Evolutionary conservation across 2,329 filamentous ascomycete genomes (phyloP).

Genomic region (Neofusicoccum umdonicola): DNA sequence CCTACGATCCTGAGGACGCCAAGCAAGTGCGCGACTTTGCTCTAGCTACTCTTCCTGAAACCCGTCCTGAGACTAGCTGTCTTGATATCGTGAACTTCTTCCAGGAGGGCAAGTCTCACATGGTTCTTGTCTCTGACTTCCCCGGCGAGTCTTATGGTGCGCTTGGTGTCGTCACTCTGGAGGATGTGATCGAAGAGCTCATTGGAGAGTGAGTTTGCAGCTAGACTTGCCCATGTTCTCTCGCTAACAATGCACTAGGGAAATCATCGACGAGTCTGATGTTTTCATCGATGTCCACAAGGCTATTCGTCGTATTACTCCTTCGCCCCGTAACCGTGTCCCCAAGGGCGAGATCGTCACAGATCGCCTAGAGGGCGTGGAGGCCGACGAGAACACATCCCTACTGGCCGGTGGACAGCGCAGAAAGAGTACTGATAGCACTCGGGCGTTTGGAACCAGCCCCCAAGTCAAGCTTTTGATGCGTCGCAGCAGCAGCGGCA

Average conservation of each 20-base stretch:
- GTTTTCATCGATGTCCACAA: constrained; percentile 99
- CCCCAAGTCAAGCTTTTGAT: constrained; percentile 43
- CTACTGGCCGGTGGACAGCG: constrained; percentile 15
- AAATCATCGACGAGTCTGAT: constrained; percentile 98
- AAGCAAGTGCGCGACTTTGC: constrained; percentile 86
- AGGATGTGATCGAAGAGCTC: constrained; percentile 97
- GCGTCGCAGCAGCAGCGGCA: constrained; percentile 46
- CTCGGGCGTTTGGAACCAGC: constrained; percentile 28
- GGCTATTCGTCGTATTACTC: constrained; percentile 84
- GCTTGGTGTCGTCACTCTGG: constrained; percentile 88
- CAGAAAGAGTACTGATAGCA: constrained; percentile 12
- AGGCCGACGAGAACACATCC: constrained; percentile 23
- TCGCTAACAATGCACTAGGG: constrained; percentile 52
- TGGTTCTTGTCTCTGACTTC: constrained; percentile 90
- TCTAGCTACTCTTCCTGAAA: constrained; percentile 91
- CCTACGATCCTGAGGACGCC: constrained; percentile 92
- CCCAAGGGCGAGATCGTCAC: constrained; percentile 55
- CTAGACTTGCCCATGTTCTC: background rate
- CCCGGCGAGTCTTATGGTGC: constrained; percentile 91
- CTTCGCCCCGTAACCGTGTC: constrained; percentile 76
- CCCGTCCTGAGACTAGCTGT: constrained; percentile 90
- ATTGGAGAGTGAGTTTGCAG: constrained; percentile 79
- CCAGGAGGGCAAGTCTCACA: constrained; percentile 98
- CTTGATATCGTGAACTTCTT: constrained; percentile 99
- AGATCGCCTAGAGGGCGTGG: constrained; percentile 32